phyloP scores from a whole-genome alignment of 2,329 filamentous ascomycete genomes.

The Hawksworthiomyces lignivorus region DNA sequence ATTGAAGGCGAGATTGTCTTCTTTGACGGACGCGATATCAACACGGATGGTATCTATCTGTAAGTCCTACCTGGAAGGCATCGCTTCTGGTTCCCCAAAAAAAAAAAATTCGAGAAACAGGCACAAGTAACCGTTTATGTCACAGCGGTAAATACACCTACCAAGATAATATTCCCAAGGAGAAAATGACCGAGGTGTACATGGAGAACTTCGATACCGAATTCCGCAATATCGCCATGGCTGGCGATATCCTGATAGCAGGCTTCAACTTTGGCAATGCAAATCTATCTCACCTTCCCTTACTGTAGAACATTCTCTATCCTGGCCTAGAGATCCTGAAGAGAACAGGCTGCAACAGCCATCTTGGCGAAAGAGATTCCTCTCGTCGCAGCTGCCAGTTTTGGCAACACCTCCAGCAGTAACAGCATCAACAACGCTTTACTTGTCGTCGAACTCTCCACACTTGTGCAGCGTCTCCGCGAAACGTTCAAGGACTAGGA shows the following conservation, averaged over 20 bases:
- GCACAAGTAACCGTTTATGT: too few species aligned
- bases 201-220: slow-evolving; percentile 87
- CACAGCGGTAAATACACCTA: slow-evolving; percentile 70
- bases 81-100: too few species aligned
- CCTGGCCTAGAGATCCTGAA: slow-evolving; percentile 51
- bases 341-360: slow-evolving; percentile 84
- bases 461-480: slow-evolving; percentile 57
- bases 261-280: slow-evolving; percentile 95
- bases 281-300: too few species aligned
- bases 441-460: slow-evolving; percentile 62
- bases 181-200: slow-evolving; percentile 80
- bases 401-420: slow-evolving; percentile 71
- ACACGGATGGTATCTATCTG: slow-evolving; percentile 92
- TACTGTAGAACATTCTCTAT: too few species aligned
- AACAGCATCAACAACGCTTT: slow-evolving; percentile 65
- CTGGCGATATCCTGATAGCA: slow-evolving; percentile 73
- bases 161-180: slow-evolving; percentile 68
- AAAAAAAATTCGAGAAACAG: too few species aligned
- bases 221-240: slow-evolving; percentile 56
- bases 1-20: slow-evolving; percentile 84
- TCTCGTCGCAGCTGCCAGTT: slow-evolving; percentile 71
- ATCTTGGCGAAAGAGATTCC: slow-evolving; percentile 75
- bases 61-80: too few species aligned
- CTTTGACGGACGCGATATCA: slow-evolving; percentile 72
- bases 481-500: slow-evolving; percentile 44